These are phyloP conservation scores for Aspergillus tubingensis DNA, from an alignment of 2,329 filamentous ascomycete genomes.

Conservation along the genomic window DNA sequence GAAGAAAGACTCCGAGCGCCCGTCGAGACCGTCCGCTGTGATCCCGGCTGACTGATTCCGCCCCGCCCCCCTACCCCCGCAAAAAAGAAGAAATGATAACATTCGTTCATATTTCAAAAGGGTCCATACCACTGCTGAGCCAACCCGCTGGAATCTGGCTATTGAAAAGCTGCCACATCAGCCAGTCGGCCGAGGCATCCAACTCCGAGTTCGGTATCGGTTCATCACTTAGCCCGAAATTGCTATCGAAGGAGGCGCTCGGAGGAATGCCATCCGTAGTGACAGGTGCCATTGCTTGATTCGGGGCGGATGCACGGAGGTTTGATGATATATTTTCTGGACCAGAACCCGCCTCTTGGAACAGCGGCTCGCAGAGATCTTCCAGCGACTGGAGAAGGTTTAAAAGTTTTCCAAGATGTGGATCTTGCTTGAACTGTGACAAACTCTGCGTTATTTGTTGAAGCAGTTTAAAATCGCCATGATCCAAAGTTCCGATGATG, in stretches of 20 bases:
- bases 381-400: slow-evolving; percentile 4
- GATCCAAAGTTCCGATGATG: slow-evolving; percentile 11
- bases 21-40: too few species aligned
- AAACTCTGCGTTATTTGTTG: slow-evolving; percentile 2
- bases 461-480: slow-evolving; percentile 2
- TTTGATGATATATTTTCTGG: too few species aligned
- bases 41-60: too few species aligned
- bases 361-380: slow-evolving; percentile 6
- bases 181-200: slow-evolving; percentile 5
- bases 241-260: neutral
- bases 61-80: too few species aligned
- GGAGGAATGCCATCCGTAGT: neutral
- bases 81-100: too few species aligned
- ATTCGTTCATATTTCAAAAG: too few species aligned
- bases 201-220: neutral
- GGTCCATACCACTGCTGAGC: neutral
- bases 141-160: slow-evolving; percentile 11
- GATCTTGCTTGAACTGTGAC: slow-evolving; percentile 4
- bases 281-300: neutral
- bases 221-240: neutral
- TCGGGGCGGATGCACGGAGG: neutral
- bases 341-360: neutral
- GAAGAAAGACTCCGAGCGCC: too few species aligned
- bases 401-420: slow-evolving; percentile 1
- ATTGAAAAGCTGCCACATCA: slow-evolving; percentile 18